Evolutionary conservation across 768 basidiomycete species (phyloP), one percentile per base, ranked within the genome.

Genomic region (Lactarius sp.): DNA sequence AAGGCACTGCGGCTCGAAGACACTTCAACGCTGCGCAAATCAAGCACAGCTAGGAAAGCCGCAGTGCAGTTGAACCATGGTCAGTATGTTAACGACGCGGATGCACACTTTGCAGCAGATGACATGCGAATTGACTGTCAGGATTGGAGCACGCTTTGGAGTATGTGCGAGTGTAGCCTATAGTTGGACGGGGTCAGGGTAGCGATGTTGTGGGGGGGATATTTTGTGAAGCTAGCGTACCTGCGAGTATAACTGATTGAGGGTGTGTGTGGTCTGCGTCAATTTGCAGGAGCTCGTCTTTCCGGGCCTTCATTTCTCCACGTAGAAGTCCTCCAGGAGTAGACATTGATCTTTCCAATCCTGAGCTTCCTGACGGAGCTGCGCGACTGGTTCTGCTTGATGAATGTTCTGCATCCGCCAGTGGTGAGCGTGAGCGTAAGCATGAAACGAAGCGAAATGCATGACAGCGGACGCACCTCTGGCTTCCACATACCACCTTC

Each of bases 271-370:
- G 27, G 27, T 90, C 87, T 60, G 85, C 79, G 65, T 91, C 88
- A 51, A 88, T 86, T 16, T 87, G 83, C 46, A 85, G 76, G 71
- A 88, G 90, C 68, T 89, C 87, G 22, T 88, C 88, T 72, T 90
- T 90, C 89, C 89, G 90, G 68, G 86, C 86, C 58, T 78, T 77
- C 0, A 87, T 82, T 64, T 81, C 79, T 36, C 74, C 75, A 4
- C 42, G 42, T 44, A 27, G 27, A 3, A 3, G 2, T 27, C 27
- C 27, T 27, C 27, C 27, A 27, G 27, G 27, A 27, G 27, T 27
- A 27, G 27, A 27, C 27, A 27, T 27, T 27, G 27, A 27, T 27
- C 27, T 27, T 27, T 27, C 27, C 27, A 2, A 27, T 27, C 2
- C 27, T 27, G 27, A 27, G 27, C 27, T 27, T 27, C 27, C 27